Evolutionary conservation across 2,329 filamentous ascomycete genomes (phyloP).

Genomic region (Verruconis gallopava): DNA sequence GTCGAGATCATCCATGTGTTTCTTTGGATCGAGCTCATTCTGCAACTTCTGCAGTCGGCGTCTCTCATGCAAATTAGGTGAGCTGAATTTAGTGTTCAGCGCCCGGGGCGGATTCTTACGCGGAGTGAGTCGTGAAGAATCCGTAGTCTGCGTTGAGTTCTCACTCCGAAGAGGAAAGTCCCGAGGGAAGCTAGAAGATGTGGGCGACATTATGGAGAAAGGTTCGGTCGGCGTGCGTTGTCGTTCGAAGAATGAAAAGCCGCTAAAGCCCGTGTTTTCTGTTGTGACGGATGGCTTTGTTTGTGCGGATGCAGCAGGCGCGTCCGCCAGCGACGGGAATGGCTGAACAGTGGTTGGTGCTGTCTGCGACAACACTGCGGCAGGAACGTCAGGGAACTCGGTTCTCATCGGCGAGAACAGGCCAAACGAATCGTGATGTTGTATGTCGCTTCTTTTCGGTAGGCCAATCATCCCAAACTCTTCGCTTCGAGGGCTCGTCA

Average conservation of each 20-base stretch:
- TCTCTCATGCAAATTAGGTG: conserved; percentile 26
- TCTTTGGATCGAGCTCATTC: conserved; percentile 21
- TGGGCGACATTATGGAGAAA: conserved; percentile 6
- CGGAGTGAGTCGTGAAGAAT: neutral
- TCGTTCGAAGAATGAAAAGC: conserved; percentile 5
- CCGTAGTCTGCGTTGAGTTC: neutral
- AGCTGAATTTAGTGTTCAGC: conserved; percentile 25
- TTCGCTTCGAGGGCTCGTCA: conserved; percentile 27
- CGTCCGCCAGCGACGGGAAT: neutral
- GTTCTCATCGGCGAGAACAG: conserved; percentile 28
- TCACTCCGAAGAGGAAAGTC: conserved; percentile 1
- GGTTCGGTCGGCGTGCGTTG: neutral
- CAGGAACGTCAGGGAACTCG: conserved; percentile 23
- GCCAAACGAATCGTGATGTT: conserved; percentile 24
- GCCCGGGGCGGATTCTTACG: neutral
- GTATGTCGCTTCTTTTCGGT: conserved; percentile 13
- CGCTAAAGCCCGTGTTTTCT: neutral
- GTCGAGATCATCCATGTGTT: conserved; percentile 28
- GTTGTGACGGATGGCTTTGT: neutral
- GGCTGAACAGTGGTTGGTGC: conserved; percentile 1
- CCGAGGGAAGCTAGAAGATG: neutral
- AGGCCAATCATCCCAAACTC: conserved; percentile 24
- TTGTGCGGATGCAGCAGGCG: neutral
- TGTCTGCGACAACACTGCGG: neutral
- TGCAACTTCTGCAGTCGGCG: conserved; percentile 26